Evolutionary conservation across 805 yeast species (phyloP).

Genomic region (Candida ipomoeae): DNA sequence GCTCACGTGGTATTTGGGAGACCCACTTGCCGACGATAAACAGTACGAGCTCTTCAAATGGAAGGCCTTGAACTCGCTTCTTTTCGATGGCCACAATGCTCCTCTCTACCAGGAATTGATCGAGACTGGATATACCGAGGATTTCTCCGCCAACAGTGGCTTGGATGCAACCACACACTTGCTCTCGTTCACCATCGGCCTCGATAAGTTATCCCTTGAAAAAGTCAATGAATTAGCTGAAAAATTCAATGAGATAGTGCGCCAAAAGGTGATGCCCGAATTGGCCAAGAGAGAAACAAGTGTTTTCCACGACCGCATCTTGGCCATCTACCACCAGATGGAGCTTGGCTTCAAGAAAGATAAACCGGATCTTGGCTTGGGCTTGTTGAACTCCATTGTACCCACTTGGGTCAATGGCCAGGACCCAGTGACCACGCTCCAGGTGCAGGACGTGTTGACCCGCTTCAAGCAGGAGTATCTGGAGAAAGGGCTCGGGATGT

Average conservation of each 20-base stretch:
- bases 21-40: constrained; percentile 49
- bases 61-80: constrained; percentile 63
- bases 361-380: constrained; percentile 85
- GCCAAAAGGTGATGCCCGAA: constrained; percentile 34
- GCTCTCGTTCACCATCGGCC: constrained; percentile 77
- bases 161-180: constrained; percentile 75
- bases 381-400: constrained; percentile 64
- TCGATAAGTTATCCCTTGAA: constrained; percentile 62
- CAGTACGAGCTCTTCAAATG: constrained; percentile 67
- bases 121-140: constrained; percentile 80
- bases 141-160: constrained; percentile 84
- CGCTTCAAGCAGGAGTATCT: constrained; percentile 61
- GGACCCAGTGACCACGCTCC: constrained; percentile 68
- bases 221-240: constrained; percentile 45
- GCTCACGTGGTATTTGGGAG: constrained; percentile 83
- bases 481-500: constrained; percentile 46
- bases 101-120: constrained; percentile 83
- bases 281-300: constrained; percentile 20
- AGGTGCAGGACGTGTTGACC: constrained; percentile 56
- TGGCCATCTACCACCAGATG: constrained; percentile 83
- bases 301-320: constrained; percentile 45
- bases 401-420: constrained; percentile 81
- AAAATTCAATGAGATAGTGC: constrained; percentile 46
- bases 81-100: constrained; percentile 89
- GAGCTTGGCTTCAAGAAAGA: constrained; percentile 83